Percentiles rank a stretch among this genome's conserved stretches.
These are phyloP conservation scores for Drechslerella dactyloides DNA, from an alignment of 2,329 filamentous ascomycete species.

Conservation along the genomic window DNA sequence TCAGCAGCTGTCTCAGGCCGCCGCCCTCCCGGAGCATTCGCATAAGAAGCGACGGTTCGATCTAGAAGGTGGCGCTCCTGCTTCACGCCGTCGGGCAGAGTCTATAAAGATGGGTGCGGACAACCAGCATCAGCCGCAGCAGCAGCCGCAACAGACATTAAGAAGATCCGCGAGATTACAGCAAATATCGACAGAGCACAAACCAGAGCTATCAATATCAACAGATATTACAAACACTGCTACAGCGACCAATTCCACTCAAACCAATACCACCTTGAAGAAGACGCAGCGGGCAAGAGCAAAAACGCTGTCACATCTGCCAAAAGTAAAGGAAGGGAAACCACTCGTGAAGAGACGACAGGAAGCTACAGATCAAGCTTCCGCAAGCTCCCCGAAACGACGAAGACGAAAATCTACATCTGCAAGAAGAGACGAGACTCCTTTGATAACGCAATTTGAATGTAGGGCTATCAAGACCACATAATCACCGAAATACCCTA, in stretches of 20 bases:
- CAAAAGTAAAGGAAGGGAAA: slow-evolving; percentile 20
- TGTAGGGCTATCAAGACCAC: slow-evolving; percentile 6
- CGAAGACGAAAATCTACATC: slow-evolving; percentile 47
- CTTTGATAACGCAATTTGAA: slow-evolving; percentile 28
- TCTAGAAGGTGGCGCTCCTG: slow-evolving; percentile 15
- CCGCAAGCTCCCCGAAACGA: slow-evolving; percentile 20
- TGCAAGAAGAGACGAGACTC: slow-evolving; percentile 33
- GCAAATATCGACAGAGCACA: slow-evolving; percentile 12
- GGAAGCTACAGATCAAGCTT: slow-evolving; percentile 7
- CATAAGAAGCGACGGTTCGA: slow-evolving; percentile 48
- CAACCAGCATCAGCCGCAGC: no score
- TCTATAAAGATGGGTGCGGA: slow-evolving; percentile 48
- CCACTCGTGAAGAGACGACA: slow-evolving; percentile 21
- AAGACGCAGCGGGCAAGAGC: slow-evolving; percentile 24
- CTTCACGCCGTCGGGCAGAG: slow-evolving; percentile 1
- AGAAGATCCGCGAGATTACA: slow-evolving; percentile 46
- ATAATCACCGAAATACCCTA: not conserved
- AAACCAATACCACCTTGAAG: slow-evolving; percentile 1
- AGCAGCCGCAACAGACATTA: no score
- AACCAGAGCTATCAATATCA: slow-evolving; percentile 18
- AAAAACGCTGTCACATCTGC: slow-evolving; percentile 27
- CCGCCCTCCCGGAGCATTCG: slow-evolving; percentile 15
- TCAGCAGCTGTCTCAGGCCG: slow-evolving; percentile 40
- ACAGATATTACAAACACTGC: slow-evolving; percentile 1
- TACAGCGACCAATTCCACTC: not conserved